These are phyloP conservation scores for Tolypocladium tropicale DNA, from an alignment of 2,329 filamentous ascomycete genomes.

Conservation along the genomic window DNA sequence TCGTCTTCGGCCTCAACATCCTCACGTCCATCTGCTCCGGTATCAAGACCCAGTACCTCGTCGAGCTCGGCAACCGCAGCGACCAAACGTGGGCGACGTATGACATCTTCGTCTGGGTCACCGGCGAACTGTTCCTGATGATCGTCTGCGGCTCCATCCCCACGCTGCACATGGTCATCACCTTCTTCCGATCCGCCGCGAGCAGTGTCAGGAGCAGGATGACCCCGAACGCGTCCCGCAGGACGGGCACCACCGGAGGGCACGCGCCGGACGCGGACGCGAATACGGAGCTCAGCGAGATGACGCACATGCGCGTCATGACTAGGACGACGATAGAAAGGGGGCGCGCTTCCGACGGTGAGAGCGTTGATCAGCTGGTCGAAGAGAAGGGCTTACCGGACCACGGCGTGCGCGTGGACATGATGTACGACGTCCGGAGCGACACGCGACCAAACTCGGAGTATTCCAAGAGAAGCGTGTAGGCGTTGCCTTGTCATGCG, in stretches of 20 bases:
- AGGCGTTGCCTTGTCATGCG: background rate
- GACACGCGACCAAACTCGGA: constrained; percentile 6
- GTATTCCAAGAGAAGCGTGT: background rate
- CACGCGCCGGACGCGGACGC: background rate
- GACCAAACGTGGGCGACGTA: constrained; percentile 13
- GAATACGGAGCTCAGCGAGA: constrained; percentile 4
- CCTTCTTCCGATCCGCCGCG: constrained; percentile 3
- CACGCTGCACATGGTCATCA: constrained; percentile 8
- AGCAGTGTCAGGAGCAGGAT: constrained; percentile 1
- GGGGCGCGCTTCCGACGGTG: background rate
- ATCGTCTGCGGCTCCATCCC: constrained; percentile 12
- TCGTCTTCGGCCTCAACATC: constrained; percentile 12
- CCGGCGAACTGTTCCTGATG: constrained; percentile 13
- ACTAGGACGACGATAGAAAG: constrained; percentile 9
- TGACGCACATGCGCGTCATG: constrained; percentile 6
- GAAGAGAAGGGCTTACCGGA: constrained; percentile 3
- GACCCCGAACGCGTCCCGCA: background rate
- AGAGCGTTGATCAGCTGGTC: constrained; percentile 5
- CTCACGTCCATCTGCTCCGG: constrained; percentile 13
- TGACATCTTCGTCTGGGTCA: constrained; percentile 12
- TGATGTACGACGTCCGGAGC: constrained; percentile 7
- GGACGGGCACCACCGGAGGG: background rate
- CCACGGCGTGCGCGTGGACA: constrained; percentile 6
- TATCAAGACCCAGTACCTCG: constrained; percentile 13
- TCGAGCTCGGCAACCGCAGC: constrained; percentile 9